These are phyloP conservation scores for Candida awuae DNA, from an alignment of 805 yeast species.

Conservation along the genomic window DNA sequence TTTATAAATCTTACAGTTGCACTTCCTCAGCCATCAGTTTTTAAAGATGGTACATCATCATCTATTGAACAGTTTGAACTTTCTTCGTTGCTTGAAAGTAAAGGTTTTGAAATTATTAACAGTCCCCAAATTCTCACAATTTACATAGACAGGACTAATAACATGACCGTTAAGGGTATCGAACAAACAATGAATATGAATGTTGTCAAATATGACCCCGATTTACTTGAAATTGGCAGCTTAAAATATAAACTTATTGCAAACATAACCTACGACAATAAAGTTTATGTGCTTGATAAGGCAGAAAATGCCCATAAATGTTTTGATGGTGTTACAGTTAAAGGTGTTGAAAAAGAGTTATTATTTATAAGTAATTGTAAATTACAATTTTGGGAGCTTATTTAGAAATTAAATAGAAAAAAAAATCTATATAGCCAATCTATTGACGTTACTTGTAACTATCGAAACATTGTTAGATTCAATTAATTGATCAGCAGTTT, in stretches of 20 bases:
- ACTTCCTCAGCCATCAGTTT: constrained; percentile 50
- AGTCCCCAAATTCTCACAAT: constrained; percentile 50
- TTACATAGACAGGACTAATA: constrained; percentile 45
- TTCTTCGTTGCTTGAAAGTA: constrained; percentile 35
- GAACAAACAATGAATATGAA: constrained; percentile 45
- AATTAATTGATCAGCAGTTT: constrained; percentile 74
- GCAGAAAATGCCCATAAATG: constrained; percentile 46
- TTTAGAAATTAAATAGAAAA: background rate
- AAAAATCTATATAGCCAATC: constrained; percentile 63
- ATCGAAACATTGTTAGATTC: constrained; percentile 88
- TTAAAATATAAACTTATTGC: constrained; percentile 37
- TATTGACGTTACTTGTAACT: constrained; percentile 82
- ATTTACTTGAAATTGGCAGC: constrained; percentile 22
- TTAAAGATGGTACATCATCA: constrained; percentile 38
- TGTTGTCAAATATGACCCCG: constrained; percentile 50
- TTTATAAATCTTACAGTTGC: constrained; percentile 54
- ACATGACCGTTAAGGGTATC: constrained; percentile 25
- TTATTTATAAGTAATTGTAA: constrained; percentile 55
- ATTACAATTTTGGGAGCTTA: constrained; percentile 57
- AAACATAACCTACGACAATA: constrained; percentile 44
- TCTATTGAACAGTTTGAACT: constrained; percentile 47
- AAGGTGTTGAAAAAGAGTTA: constrained; percentile 44
- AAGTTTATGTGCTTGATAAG: constrained; percentile 39
- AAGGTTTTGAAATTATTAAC: constrained; percentile 31
- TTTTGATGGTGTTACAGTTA: constrained; percentile 44